These are phyloP conservation scores for Boletus sp. DNA, from an alignment of 768 basidiomycete species.

Conservation along the genomic window DNA sequence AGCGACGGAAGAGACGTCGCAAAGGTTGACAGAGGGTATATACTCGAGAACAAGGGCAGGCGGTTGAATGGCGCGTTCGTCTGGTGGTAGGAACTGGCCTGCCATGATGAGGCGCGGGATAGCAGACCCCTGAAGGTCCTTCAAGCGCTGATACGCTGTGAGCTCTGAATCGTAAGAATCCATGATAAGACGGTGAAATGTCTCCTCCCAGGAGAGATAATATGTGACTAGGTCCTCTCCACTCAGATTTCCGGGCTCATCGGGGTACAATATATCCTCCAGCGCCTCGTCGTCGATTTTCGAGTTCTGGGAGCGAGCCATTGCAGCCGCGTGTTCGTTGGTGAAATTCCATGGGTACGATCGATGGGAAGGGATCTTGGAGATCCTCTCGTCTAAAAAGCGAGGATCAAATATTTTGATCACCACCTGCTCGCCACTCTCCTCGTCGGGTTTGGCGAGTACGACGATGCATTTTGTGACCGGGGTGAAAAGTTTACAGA, in stretches of 20 bases:
- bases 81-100: background rate
- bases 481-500: background rate
- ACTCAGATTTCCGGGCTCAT: background rate
- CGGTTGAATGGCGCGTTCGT: conserved; percentile 1
- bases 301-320: background rate
- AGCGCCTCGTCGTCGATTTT: background rate
- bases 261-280: background rate
- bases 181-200: background rate
- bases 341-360: background rate
- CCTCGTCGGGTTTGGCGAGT: background rate
- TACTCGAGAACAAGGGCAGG: conserved; percentile 3
- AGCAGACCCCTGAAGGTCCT: background rate
- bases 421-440: background rate
- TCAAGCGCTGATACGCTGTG: background rate
- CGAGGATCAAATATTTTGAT: conserved; percentile 10
- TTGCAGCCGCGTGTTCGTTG: background rate
- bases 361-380: background rate
- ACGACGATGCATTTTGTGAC: background rate
- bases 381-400: conserved; percentile 1
- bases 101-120: background rate
- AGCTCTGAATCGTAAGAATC: background rate
- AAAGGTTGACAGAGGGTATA: conserved; percentile 1
- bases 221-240: background rate
- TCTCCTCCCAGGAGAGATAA: background rate
- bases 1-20: background rate